phyloP scores from a whole-genome alignment of 1,284 basidiomycete genomes.

The Melampsora americana region DNA sequence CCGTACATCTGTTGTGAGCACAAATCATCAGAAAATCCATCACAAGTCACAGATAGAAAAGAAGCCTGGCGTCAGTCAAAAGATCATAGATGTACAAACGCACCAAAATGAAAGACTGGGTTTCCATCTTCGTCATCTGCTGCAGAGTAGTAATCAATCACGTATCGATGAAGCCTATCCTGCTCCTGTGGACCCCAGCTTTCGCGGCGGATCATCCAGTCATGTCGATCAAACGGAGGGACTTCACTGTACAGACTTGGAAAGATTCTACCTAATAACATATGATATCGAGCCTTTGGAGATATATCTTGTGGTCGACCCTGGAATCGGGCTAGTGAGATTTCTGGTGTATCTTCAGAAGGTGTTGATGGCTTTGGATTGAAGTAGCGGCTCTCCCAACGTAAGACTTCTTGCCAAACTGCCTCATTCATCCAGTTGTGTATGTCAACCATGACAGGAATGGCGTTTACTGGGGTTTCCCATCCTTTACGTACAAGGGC shows the following conservation, averaged over 20 bases:
- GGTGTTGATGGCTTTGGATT: background rate
- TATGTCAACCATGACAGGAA: conserved; percentile 95
- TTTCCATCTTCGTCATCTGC: conserved; percentile 70
- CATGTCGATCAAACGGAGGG: conserved; percentile 96
- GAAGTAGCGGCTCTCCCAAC: conserved; percentile 70
- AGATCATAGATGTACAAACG: background rate
- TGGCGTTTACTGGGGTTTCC: conserved; percentile 94
- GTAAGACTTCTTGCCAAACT: conserved; percentile 90
- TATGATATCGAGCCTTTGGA: conserved; percentile 78
- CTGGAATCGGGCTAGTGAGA: conserved; percentile 75
- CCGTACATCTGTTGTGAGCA: conserved; percentile 62
- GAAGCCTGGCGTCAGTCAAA: conserved; percentile 62
- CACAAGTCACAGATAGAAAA: conserved; percentile 66
- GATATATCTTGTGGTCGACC: conserved; percentile 79
- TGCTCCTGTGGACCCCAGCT: background rate
- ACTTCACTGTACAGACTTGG: conserved; percentile 68
- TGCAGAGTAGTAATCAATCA: conserved; percentile 94
- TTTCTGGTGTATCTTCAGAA: conserved; percentile 56
- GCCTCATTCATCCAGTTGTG: conserved; percentile 97
- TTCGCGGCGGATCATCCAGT: conserved; percentile 76
- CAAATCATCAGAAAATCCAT: background rate
- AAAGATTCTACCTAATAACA: conserved; percentile 79
- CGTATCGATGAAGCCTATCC: conserved; percentile 57
- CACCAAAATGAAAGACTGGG: conserved; percentile 53
- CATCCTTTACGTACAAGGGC: conserved; percentile 93